Evolutionary conservation across 345 rosid species (phyloP), one percentile per base, ranked within the genome.

Genomic region (Gossypium ekmanianum): DNA sequence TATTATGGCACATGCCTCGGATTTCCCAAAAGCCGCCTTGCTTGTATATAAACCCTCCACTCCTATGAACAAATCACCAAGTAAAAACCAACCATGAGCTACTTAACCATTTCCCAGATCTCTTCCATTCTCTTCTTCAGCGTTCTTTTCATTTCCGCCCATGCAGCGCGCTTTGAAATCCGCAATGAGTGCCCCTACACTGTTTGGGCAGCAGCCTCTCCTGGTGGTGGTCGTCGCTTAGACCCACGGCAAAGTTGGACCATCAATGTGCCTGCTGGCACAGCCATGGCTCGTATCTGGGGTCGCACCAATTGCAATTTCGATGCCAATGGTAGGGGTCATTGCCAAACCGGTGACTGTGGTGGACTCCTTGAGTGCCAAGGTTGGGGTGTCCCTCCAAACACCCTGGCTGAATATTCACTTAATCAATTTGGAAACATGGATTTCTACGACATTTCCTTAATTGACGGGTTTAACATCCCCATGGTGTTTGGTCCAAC

Each of bases 321-420:
- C 9, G 85, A 83, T 12, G 70, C 50, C 39, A 56, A 18, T 9
- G 73, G 78, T 3, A 10, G 57, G 57, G 78, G 78, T 22, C 69
- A 69, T 16, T 91, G 97, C 7, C 17, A 82, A 67, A 89, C 89
- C 0, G 90, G 94, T 2, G 92, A 87, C 22, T 89, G 97, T 0
- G 80, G 73, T 6, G 88, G 88, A 26, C 64, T 79, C 61, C 84
- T 87, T 6, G 63, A 80, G 39, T 87, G 97, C 62, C 44, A 71
- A 12, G 85, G 77, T 3, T 87, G 73, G 79, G 94, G 94, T 5
- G 55, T 16, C 52, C 92, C 92, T 2, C 93, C 91, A 3, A 86
- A 87, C 73, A 88, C 94, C 68, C 61, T 85, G 69, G 92, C 88
- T 20, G 92, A 89, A 77, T 85, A 80, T 48, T 86, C 89, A 1